Conservation (phyloP, 2,329 filamentous ascomycete species). For the Escovopsis weberi region DNA sequence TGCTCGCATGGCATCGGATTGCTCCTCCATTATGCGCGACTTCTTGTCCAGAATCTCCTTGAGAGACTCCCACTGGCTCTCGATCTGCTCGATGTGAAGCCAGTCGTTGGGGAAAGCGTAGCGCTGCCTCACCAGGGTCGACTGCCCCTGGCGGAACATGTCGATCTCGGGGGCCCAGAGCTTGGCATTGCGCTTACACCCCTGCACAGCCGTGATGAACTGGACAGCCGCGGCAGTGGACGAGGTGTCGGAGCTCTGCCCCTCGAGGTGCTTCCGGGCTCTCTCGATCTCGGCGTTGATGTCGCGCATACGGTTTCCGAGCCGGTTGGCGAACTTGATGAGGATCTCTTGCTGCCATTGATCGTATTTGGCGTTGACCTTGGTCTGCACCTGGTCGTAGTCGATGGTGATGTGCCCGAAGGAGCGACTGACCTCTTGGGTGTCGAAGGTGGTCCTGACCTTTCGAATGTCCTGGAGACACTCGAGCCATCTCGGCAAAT, state of each 20-base stretch:
- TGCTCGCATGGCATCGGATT: constrained; percentile 84
- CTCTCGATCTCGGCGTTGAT: constrained; percentile 85
- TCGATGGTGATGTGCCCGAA: constrained; percentile 94
- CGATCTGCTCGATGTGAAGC: constrained; percentile 91
- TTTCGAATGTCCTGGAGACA: constrained; percentile 94
- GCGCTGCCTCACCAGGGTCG: constrained; percentile 75
- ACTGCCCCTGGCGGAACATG: constrained; percentile 89
- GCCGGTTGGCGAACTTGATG: constrained; percentile 77
- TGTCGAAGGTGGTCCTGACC: constrained; percentile 91
- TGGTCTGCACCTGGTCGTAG: constrained; percentile 96
- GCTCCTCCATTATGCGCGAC: constrained; percentile 88
- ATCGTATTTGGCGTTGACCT: constrained; percentile 98
- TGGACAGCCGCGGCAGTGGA: constrained; percentile 95
- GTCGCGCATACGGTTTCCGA: constrained; percentile 82
- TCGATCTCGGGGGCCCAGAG: constrained; percentile 93
- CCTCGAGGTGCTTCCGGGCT: constrained; percentile 77
- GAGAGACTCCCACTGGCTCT: constrained; percentile 87
- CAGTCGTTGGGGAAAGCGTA: constrained; percentile 91
- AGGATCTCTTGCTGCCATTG: constrained; percentile 98
- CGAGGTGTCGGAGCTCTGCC: constrained; percentile 80
- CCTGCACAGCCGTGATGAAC: constrained; percentile 96
- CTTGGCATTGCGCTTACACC: constrained; percentile 86
- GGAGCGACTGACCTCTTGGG: constrained; percentile 78
- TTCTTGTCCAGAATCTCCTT: constrained; percentile 88
- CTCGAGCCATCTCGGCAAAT: constrained; percentile 85